Base-by-base conservation (phyloP, 345 rosid genomes). In the Excoecaria agallocha region DNA sequence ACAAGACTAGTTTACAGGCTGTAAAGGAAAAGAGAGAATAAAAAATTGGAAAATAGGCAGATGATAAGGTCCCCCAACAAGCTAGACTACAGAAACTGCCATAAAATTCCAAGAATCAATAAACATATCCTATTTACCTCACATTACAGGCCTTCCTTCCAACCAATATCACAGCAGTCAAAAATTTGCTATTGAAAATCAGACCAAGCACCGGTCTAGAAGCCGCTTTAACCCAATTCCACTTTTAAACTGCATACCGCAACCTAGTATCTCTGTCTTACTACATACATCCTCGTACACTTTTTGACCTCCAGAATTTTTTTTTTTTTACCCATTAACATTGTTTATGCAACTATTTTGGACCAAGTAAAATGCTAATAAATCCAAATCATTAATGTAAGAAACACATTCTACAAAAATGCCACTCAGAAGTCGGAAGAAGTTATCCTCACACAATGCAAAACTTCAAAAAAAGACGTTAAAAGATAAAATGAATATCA, bases 1-100 rank as follows among this genome's bases (percentile, higher is more conserved):
- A 66, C 57, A 74, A 50, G 60, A n/a, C 46, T 61, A 8, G 43
- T 38, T 54, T 62, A 71, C 83, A 84, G 85, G 77, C 85, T 75
- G 80, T 77, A 66, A 74, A 76, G 81, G 35, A 54, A 16, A n/a
- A n/a, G 20, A 10, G n/a, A n/a, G n/a, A 55, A 30, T 0, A 30
- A 30, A 6, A 16, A 49, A 30, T 46, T 16, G 30, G 30, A 46
- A 38, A 38, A 43, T 0, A 50, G 10, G 50, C 20, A 6, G 65
- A 69, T n/a, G 50, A 30, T 11, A 50, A 15, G 80, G 80, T 66
- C 81, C 71, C 71, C 62, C 66, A 45, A 81, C 77, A 0, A 12
- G 70, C 75, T 77, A 37, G 51, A 69, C 75, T 41, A 15, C 68
- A 66, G 59, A 73, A 24, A 61, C 37, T 10, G 41, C 75, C 73